A percentile compares a stretch with the other conserved stretches of the same genome.
Conservation (phyloP, 176 grass and related monocot genomes). For the Guadua angustifolia region DNA sequence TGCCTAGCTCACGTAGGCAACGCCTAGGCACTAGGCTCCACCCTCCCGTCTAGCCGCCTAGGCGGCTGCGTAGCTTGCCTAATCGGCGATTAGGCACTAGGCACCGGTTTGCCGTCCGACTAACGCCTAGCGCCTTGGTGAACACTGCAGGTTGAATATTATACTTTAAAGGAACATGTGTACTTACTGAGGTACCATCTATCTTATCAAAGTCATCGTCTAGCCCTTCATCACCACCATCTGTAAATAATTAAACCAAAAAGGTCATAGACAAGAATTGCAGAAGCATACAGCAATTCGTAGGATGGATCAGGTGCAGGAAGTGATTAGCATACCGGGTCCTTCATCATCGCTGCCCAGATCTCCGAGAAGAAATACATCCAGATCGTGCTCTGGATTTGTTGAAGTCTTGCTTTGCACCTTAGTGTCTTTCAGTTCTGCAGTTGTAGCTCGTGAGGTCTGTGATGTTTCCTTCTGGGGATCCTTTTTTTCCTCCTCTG, state of each 20-base stretch:
- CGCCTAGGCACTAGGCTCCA: too few species aligned
- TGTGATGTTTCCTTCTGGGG: slow-evolving; percentile 55
- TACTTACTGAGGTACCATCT: slow-evolving; percentile 71
- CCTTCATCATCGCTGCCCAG: slow-evolving; percentile 87
- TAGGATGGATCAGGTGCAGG: slow-evolving; percentile 18
- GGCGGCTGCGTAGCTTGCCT: too few species aligned
- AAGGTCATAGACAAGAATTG: slow-evolving; percentile 33
- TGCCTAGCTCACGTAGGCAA: too few species aligned
- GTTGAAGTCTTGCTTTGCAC: slow-evolving; percentile 73
- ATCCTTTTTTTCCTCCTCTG: slow-evolving; percentile 60
- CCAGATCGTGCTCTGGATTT: slow-evolving; percentile 78
- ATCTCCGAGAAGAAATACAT: slow-evolving; percentile 96
- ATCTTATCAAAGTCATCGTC: slow-evolving; percentile 95
- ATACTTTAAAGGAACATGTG: not conserved
- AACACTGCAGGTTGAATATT: too few species aligned
- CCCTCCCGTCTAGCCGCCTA: too few species aligned
- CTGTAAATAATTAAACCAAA: slow-evolving; percentile 51
- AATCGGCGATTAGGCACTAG: too few species aligned
- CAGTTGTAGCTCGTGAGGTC: slow-evolving; percentile 38
- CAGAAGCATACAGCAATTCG: slow-evolving; percentile 12
- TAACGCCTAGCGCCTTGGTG: too few species aligned
- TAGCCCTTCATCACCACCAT: slow-evolving; percentile 69
- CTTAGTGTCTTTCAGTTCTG: slow-evolving; percentile 63
- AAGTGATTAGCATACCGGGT: slow-evolving; percentile 54
- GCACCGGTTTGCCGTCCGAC: too few species aligned